Conservation (phyloP, 768 basidiomycete species). For the Lactarius quietus region DNA sequence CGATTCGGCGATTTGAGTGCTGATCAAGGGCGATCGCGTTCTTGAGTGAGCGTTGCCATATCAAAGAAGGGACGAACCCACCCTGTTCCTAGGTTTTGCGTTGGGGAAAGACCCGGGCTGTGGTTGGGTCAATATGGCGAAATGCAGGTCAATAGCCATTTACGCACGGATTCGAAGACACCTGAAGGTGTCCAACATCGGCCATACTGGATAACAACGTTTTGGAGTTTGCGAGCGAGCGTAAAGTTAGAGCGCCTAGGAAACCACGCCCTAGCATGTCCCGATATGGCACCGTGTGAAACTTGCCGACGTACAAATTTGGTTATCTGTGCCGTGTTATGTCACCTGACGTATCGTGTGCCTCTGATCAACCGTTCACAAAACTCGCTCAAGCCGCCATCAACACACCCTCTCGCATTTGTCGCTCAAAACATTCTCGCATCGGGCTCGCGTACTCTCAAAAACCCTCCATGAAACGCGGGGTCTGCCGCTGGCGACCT, state of each 20-base stretch:
- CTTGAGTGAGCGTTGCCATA: not conserved
- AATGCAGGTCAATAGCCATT: not conserved
- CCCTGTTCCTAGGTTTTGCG: not conserved
- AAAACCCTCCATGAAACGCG: constrained; percentile 23
- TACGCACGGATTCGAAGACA: not conserved
- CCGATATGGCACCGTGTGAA: too few relatives aligned
- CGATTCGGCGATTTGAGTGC: not conserved
- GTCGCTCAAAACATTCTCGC: too few relatives aligned
- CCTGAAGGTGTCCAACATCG: not conserved
- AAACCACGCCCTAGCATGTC: too few relatives aligned
- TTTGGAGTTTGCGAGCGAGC: not conserved
- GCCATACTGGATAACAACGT: not conserved
- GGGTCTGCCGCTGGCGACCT: constrained; percentile 27
- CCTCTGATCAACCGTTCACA: too few relatives aligned
- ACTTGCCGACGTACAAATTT: too few relatives aligned
- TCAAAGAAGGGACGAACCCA: not conserved
- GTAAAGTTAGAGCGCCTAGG: not conserved
- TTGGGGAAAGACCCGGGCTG: not conserved
- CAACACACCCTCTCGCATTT: too few relatives aligned
- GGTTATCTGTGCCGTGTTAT: too few relatives aligned
- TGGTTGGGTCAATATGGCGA: not conserved
- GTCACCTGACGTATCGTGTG: too few relatives aligned
- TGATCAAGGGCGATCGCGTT: not conserved
- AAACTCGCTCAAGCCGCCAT: too few relatives aligned
- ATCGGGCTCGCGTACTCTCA: constrained; percentile 6